Base-by-base conservation (phyloP, 2,329 filamentous ascomycete species). In the Dactylella cylindrospora region DNA sequence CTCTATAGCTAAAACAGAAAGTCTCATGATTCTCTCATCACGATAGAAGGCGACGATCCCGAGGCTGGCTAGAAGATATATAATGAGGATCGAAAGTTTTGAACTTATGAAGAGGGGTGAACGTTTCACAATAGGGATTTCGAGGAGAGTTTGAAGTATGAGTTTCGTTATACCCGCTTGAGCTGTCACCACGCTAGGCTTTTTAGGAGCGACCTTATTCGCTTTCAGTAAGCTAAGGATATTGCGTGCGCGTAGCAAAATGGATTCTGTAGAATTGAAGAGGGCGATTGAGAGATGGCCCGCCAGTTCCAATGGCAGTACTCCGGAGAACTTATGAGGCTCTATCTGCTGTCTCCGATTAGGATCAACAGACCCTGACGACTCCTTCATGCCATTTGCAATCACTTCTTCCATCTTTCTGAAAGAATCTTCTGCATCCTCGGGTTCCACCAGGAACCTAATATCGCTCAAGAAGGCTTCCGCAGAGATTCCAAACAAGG, bases 401-500 rank as follows among this genome's bases (percentile, higher is more conserved):
- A 62, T 38, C 5, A 54, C 26, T 1, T 44, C 49, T 17, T 62
- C 57, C 49, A 62, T 62, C 38, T 49, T 54, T 32, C 23, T 31
- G 32, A 54, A 62, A 12, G 57, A 50, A n/a, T 62, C 57, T n/a
- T 62, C 57, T 7, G 38, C 44, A 13, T 54, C 49, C 0, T 62
- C 57, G 2, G 57, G 57, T n/a, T 62, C 57, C 43, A 62, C 49
- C 10, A 62, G 23, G 31, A 62, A 62, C 12, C 57, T 49, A 15
- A 62, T 54, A 26, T 62, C 57, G 19, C 57, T 54, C n/a, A 50
- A 36, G 45, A 62, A 54, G 22, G 57, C 57, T 43, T 62, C 57
- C 12, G 35, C 57, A 4, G 43, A 40, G 8, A 50, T 31, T 12
- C 57, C 49, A 29, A 54, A 38, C 15, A 62, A 12, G 6, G 57